These are phyloP conservation scores for Stereocaulon alpinum DNA, from an alignment of 495 filamentous ascomycete species.

Conservation along the genomic window DNA sequence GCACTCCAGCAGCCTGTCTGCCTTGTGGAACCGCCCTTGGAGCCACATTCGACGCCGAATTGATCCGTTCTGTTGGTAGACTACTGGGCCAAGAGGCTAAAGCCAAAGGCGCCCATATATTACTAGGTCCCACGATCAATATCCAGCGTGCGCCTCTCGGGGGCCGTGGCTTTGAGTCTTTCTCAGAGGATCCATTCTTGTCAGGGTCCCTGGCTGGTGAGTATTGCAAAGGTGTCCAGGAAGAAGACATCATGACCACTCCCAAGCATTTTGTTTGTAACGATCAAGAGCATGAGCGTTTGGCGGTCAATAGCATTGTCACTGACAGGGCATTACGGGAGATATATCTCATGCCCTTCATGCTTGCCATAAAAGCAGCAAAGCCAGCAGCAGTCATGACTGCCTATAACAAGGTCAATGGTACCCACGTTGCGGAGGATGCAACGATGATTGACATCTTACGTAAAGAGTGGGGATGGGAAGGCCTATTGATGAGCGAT, in stretches of 20 bases:
- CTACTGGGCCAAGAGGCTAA: constrained; percentile 59
- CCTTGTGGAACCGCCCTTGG: constrained; percentile 61
- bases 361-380: constrained; percentile 56
- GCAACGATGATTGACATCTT: constrained; percentile 52
- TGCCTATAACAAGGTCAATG: constrained; percentile 67
- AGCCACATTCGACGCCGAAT: constrained; percentile 56
- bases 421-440: constrained; percentile 58
- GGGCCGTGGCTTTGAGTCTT: constrained; percentile 68
- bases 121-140: constrained; percentile 71
- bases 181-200: constrained; percentile 69
- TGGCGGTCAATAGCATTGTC: constrained; percentile 56
- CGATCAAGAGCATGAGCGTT: constrained; percentile 64
- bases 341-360: constrained; percentile 67
- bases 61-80: constrained; percentile 50
- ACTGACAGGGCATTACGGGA: constrained; percentile 64
- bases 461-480: constrained; percentile 59
- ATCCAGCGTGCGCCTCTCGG: constrained; percentile 68
- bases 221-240: constrained; percentile 59
- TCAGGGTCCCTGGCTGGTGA: constrained; percentile 57
- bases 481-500: constrained; percentile 30
- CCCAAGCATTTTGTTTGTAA: constrained; percentile 80
- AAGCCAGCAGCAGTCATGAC: constrained; percentile 62
- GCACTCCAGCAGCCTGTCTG: constrained; percentile 55
- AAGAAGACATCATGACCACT: constrained; percentile 55
- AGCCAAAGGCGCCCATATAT: constrained; percentile 57